Conservation (phyloP, 805 yeast genomes). For the Candida saitoana region DNA sequence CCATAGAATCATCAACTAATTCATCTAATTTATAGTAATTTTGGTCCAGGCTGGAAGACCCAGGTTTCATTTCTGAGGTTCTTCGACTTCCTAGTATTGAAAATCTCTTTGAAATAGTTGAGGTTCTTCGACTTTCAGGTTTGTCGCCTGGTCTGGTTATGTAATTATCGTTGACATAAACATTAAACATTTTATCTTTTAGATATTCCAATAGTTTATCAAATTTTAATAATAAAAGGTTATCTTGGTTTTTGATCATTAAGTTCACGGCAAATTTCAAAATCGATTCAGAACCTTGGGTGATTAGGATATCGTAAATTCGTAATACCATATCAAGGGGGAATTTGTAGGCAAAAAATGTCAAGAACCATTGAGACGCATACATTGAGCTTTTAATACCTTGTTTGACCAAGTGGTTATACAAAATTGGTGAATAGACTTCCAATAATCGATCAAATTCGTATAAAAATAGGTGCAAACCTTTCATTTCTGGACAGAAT, state of each 20-base stretch:
- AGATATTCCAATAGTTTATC: slow-evolving; percentile 74
- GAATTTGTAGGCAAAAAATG: slow-evolving; percentile 91
- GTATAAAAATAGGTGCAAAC: slow-evolving; percentile 76
- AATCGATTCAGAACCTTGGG: slow-evolving; percentile 87
- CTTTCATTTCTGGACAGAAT: slow-evolving; percentile 89
- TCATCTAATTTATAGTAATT: slow-evolving; percentile 60
- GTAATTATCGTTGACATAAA: slow-evolving; percentile 49
- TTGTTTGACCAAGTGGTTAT: slow-evolving; percentile 74
- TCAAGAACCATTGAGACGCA: slow-evolving; percentile 96
- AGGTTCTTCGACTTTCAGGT: slow-evolving; percentile 7
- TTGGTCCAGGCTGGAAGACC: slow-evolving; percentile 1
- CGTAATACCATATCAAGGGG: slow-evolving; percentile 85
- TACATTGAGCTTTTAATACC: slow-evolving; percentile 93
- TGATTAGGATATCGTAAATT: slow-evolving; percentile 80
- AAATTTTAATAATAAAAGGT: slow-evolving; percentile 59
- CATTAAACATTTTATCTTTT: slow-evolving; percentile 74
- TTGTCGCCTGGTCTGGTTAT: slow-evolving; percentile 14
- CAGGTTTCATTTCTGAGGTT: slow-evolving; percentile 7
- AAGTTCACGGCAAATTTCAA: slow-evolving; percentile 80
- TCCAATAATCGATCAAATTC: slow-evolving; percentile 89
- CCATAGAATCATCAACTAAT: slow-evolving; percentile 75
- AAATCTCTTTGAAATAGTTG: slow-evolving; percentile 17
- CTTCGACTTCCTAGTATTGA: slow-evolving; percentile 23
- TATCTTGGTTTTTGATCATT: slow-evolving; percentile 62
- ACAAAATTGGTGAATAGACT: slow-evolving; percentile 65